Conservation (phyloP, 2,329 filamentous ascomycete species). For the Dothiorella sarmentorum region DNA sequence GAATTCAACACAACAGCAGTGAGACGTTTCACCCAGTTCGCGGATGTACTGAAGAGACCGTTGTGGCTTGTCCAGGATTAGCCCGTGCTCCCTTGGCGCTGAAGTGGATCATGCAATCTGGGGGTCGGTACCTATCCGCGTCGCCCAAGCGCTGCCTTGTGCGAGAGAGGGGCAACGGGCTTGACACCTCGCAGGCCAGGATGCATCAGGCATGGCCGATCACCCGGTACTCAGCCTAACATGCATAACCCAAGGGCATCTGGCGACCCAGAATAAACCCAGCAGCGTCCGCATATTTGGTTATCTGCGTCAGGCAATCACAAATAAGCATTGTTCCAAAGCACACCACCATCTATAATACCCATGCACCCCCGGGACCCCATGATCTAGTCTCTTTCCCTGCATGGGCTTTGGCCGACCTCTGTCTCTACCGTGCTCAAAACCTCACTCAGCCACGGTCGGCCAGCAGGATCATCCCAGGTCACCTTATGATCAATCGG, state of each 20-base stretch:
- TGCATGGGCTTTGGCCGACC: not conserved
- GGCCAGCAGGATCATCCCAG: slow-evolving; percentile 13
- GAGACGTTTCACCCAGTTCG: slow-evolving; percentile 6
- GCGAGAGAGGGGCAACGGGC: slow-evolving; percentile 1
- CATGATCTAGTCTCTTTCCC: not conserved
- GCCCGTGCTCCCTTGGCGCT: slow-evolving; percentile 11
- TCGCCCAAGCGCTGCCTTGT: not conserved
- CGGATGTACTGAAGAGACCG: slow-evolving; percentile 14
- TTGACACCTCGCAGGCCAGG: not conserved
- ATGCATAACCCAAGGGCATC: not conserved
- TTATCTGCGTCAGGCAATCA: slow-evolving; percentile 1
- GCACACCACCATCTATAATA: slow-evolving; percentile 14
- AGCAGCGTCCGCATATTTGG: not conserved
- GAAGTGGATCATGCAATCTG: slow-evolving; percentile 13
- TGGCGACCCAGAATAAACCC: not conserved
- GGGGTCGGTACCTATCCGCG: slow-evolving; percentile 1
- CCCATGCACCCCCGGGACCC: slow-evolving; percentile 6
- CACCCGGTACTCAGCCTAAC: slow-evolving; percentile 1
- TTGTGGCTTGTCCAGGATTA: slow-evolving; percentile 12
- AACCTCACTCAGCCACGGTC: slow-evolving; percentile 4
- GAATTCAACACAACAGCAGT: slow-evolving; percentile 9
- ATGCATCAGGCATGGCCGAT: slow-evolving; percentile 5
- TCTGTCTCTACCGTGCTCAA: slow-evolving; percentile 11
- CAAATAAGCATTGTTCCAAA: slow-evolving; percentile 12
- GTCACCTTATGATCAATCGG: slow-evolving; percentile 6